Evolutionary conservation across 345 rosid genomes (phyloP).

Genomic region (Rhodamnia rubescens): DNA sequence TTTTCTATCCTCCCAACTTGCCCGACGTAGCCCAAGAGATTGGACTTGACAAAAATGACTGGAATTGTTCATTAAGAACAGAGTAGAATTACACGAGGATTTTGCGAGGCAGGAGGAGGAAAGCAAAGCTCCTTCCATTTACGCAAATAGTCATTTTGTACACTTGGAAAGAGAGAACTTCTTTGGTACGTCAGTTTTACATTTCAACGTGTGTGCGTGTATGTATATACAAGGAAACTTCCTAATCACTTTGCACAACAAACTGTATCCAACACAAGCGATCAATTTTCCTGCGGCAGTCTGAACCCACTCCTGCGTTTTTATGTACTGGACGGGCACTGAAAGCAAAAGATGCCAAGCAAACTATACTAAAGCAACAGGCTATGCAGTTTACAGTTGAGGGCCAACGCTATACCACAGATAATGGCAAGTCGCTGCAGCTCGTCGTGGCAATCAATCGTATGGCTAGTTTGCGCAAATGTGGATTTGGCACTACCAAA

Average conservation of each 20-base stretch:
- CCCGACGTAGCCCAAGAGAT: background rate
- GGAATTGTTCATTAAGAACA: background rate
- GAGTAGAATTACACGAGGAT: background rate
- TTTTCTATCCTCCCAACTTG: background rate
- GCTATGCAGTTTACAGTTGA: background rate
- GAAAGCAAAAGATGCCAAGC: background rate
- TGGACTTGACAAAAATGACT: background rate
- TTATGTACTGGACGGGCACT: background rate
- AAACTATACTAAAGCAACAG: background rate
- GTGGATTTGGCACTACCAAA: background rate
- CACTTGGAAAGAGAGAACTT: background rate
- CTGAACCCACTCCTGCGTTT: background rate
- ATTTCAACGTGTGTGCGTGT: background rate
- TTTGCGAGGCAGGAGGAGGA: background rate
- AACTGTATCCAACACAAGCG: background rate
- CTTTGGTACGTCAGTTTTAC: background rate
- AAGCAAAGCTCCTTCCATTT: background rate
- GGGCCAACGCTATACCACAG: background rate
- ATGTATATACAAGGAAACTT: background rate
- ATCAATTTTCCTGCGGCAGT: background rate
- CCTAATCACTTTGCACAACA: background rate
- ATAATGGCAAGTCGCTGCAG: background rate
- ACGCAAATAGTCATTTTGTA: background rate
- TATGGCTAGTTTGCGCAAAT: background rate
- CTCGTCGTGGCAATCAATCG: background rate